These are phyloP conservation scores for Phytophthora uliginosa DNA, from an alignment of 352 stramenopile genomes.

Conservation along the genomic window DNA sequence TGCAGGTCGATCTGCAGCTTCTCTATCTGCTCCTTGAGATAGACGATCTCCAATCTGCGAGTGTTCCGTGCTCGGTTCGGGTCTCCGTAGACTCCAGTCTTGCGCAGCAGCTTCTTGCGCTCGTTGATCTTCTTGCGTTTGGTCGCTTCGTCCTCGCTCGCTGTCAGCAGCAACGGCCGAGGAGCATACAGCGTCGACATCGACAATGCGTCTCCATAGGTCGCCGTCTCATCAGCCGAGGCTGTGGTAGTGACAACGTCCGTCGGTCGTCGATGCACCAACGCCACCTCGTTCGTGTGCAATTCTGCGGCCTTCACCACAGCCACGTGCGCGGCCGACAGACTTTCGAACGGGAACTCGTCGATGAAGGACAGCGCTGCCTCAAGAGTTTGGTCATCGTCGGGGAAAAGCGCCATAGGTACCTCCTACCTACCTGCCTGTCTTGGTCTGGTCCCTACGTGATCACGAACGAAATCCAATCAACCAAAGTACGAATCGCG, in stretches of 20 bases:
- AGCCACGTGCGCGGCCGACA: background rate
- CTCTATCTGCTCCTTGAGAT: slow-evolving; percentile 40
- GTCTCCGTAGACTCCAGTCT: slow-evolving; percentile 33
- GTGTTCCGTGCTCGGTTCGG: slow-evolving; percentile 45
- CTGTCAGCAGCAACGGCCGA: background rate
- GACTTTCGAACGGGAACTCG: slow-evolving; percentile 12
- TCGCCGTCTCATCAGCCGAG: background rate
- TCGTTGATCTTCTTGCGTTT: slow-evolving; percentile 18
- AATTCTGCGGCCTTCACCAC: background rate
- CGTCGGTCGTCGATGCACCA: background rate
- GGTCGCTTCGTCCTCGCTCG: slow-evolving; percentile 6
- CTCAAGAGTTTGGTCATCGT: slow-evolving; percentile 20
- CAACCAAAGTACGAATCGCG: too few species aligned
- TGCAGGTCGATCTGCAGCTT: slow-evolving; percentile 43
- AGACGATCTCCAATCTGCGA: slow-evolving; percentile 48
- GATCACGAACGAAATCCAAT: background rate
- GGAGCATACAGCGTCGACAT: background rate
- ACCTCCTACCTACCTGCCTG: too few species aligned
- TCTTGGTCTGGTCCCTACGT: background rate
- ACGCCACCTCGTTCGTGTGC: background rate
- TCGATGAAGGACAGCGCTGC: slow-evolving; percentile 37
- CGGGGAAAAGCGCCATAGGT: slow-evolving; percentile 12
- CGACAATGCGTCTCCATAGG: background rate
- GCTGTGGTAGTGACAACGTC: background rate
- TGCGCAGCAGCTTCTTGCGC: slow-evolving; percentile 31